These are phyloP conservation scores for Diophrys sp. DNA, from an alignment of 73 alveolate genomes.

Conservation along the genomic window DNA sequence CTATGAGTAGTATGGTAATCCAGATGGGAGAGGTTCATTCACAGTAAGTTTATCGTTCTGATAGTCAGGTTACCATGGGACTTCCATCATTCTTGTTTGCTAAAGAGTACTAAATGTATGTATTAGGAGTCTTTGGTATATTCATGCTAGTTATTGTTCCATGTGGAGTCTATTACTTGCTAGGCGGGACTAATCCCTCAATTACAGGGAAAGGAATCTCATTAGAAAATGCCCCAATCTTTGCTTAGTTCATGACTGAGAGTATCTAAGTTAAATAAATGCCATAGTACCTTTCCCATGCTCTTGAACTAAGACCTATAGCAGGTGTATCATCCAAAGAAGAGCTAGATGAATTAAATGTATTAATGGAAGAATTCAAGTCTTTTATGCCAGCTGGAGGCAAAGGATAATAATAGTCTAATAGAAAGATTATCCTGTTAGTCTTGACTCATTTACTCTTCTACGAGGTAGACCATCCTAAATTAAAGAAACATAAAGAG, in stretches of 20 bases:
- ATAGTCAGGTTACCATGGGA: constrained; percentile 55
- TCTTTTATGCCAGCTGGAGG: constrained; percentile 36
- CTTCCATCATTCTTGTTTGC: constrained; percentile 72
- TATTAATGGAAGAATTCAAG: constrained; percentile 29
- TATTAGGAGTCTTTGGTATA: constrained; percentile 68
- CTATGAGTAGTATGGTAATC: constrained; percentile 88
- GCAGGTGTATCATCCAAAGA: constrained; percentile 20
- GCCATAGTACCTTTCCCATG: constrained; percentile 49
- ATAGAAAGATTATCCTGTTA: constrained; percentile 53
- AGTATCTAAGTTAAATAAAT: constrained; percentile 46
- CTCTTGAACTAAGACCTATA: constrained; percentile 37
- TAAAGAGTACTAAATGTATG: constrained; percentile 72
- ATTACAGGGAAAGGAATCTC: constrained; percentile 49
- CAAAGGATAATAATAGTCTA: constrained; percentile 27
- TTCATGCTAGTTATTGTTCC: constrained; percentile 73
- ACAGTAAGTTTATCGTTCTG: neutral
- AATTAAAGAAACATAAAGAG: constrained; percentile 39
- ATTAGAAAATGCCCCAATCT: constrained; percentile 41
- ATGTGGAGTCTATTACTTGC: constrained; percentile 49
- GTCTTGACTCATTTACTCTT: constrained; percentile 51
- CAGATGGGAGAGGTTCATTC: constrained; percentile 81
- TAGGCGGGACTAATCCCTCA: constrained; percentile 34
- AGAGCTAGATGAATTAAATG: constrained; percentile 29
- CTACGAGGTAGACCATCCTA: neutral
- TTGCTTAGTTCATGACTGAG: constrained; percentile 50